Evolutionary conservation across 495 filamentous ascomycete species (phyloP), one percentile per base, ranked within the genome.

Genomic region (Penicillium crystallinum): DNA sequence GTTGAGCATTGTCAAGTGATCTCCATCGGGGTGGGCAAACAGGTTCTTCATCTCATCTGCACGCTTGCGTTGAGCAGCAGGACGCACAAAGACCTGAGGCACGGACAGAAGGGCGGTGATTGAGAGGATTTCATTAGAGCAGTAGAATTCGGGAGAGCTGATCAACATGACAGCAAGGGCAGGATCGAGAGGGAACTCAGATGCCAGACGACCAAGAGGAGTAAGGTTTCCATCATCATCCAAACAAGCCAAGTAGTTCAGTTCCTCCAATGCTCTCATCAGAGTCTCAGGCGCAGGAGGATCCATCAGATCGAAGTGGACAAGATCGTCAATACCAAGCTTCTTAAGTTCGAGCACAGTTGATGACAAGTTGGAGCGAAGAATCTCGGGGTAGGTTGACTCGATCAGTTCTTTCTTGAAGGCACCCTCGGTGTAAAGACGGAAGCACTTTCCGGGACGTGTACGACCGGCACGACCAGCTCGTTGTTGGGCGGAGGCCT

Each of bases 401-500:
- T 95, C 90, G 57, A 96, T 97, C 27, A 99, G 80, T 71, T 99
- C 95, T 62, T 96, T 91, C 79, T 97, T 96, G 80, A 96, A 99
- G 0, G 95, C 93, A 34, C 76, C 81, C 66, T 99, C 95, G 0
- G 95, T 97, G 70, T 99, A 98, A 9, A 98, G 75, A 46, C 93
- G 86, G 80, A 96, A 98, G 70, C 93, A 97, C 62, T 98, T 98
- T 70, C 93, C 93, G 25, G 93, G 92, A 38, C 90, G 82, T 15
- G 93, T 98, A 87, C 93, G 91, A 80, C 93, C 93, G 15, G 93
- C 93, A 86, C 93, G 90, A 85, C 93, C 93, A 58, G 95, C 95
- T 71, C 95, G 79, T 70, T 99, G 95, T 58, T 97, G 91, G 0
- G 95, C 95, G n/a, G 93, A 97, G 11, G 95, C 95, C 71, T 95